Evolutionary conservation across 2,329 filamentous ascomycete species (phyloP).

Genomic region (Apiospora hydei): DNA sequence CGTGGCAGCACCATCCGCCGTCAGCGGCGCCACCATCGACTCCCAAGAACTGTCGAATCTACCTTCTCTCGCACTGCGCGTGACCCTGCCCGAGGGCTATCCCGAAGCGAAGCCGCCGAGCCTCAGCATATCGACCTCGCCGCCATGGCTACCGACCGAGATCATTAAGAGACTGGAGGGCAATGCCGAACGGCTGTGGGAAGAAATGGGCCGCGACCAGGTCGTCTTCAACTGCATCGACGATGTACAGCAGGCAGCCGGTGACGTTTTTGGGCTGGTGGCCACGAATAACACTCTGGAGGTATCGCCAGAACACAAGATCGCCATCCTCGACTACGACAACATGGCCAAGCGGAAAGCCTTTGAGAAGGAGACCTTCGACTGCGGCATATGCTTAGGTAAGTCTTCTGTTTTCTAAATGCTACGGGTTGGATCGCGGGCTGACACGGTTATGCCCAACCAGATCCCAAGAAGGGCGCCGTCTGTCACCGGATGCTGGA

Average conservation of each 20-base stretch:
- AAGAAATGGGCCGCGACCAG: conserved; percentile 65
- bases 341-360: conserved; percentile 74
- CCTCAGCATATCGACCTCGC: conserved; percentile 59
- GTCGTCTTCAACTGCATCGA: conserved; percentile 71
- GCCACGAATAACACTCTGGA: conserved; percentile 56
- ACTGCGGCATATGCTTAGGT: conserved; percentile 83
- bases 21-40: conserved; percentile 36
- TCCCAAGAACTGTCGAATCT: conserved; percentile 63
- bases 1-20: conserved; percentile 27
- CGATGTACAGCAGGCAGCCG: conserved; percentile 64
- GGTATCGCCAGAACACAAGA: conserved; percentile 66
- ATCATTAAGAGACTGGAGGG: conserved; percentile 58
- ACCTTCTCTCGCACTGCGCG: conserved; percentile 61
- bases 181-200: conserved; percentile 64
- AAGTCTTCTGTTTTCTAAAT: conserved; percentile 45
- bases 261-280: conserved; percentile 66
- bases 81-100: conserved; percentile 65
- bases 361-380: conserved; percentile 85
- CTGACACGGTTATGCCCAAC: not conserved
- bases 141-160: conserved; percentile 62
- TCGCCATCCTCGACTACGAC: conserved; percentile 80
- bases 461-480: conserved; percentile 87
- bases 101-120: conserved; percentile 60
- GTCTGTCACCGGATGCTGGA: conserved; percentile 82
- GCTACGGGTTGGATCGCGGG: not conserved